Evolutionary conservation across 306 rosid species (phyloP).

Genomic region (Clitoria ternatea): DNA sequence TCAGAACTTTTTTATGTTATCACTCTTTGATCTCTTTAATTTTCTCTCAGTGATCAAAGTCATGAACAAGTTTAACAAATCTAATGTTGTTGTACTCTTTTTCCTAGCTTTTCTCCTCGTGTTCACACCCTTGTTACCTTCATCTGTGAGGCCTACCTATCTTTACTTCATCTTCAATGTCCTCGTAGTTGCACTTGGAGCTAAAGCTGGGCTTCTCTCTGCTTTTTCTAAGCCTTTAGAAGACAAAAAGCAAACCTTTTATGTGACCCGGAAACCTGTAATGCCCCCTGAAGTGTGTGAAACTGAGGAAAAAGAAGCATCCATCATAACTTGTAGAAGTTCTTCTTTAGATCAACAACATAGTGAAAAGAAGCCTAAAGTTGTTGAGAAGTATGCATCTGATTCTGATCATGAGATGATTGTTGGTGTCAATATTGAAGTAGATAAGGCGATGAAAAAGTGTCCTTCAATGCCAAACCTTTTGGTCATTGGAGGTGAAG

Average conservation of each 20-base stretch:
- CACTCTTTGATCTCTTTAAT: neutral
- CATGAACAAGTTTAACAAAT: conserved; percentile 48
- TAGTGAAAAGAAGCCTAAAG: conserved; percentile 19
- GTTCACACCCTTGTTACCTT: conserved; percentile 59
- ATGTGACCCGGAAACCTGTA: conserved; percentile 12
- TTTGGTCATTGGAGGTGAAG: conserved; percentile 52
- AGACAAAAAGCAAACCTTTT: conserved; percentile 29
- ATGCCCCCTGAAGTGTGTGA: conserved; percentile 22
- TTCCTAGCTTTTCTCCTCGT: conserved; percentile 50
- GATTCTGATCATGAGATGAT: conserved; percentile 38
- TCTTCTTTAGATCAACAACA: conserved; percentile 12
- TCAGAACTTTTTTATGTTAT: conserved; percentile 1
- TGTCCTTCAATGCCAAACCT: conserved; percentile 63
- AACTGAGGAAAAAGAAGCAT: conserved; percentile 7
- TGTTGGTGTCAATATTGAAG: conserved; percentile 10
- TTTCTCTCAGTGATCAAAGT: neutral
- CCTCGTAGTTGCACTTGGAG: conserved; percentile 66
- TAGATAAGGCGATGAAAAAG: conserved; percentile 37
- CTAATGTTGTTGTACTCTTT: conserved; percentile 49
- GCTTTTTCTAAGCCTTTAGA: conserved; percentile 41
- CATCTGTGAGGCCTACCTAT: conserved; percentile 51
- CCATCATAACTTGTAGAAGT: neutral
- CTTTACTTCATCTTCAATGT: conserved; percentile 62
- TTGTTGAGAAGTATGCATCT: conserved; percentile 32
- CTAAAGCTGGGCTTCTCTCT: conserved; percentile 71